Base-by-base conservation (phyloP, 2,329 filamentous ascomycete species). In the Cryphonectria japonica region DNA sequence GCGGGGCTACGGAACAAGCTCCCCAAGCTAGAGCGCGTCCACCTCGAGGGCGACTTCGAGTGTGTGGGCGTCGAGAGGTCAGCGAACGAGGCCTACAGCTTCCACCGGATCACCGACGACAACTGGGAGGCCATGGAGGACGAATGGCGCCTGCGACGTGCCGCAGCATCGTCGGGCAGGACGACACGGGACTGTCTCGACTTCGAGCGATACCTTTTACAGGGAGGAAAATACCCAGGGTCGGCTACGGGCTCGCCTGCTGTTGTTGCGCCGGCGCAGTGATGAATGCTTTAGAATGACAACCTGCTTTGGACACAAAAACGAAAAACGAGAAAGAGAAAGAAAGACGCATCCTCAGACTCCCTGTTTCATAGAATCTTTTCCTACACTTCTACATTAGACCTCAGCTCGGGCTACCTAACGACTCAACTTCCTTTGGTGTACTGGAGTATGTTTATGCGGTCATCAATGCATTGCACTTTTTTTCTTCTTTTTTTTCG, bases 31-130 rank as follows among this genome's bases (percentile, higher is more conserved):
- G 78, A 83, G 73, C 79, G 81, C 29, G 78, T 85, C 67, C 82
- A 83, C 67, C 77, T 86, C 65, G 82, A 85, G 71, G 85, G 85
- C 4, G 82, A 84, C 66, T 82, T 84, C 62, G 80, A 83, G 72
- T 83, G 82, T 62, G 81, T 82, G 34, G 79, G 81, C 66, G 77
- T 78, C 52, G 78, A 79, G 74, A 75, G 80, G 1, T 78, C 77
- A 41, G 77, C 80, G 14, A 77, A 81, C 73, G 83, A 85, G 74
- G 75, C 78, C 19, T 84, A 83, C 76, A 79, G 80, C 72, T 85
- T 85, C 73, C 80, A 80, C 65, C 79, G 82, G 1, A 76, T 81
- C 65, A 82, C 81, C 43, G 79, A 83, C 74, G 82, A 84, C 69
- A 74, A 81, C 22, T 84, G 83, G 82, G 77, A 79, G 65, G 76